Conservation (phyloP, 768 basidiomycete genomes). For the Panellus pusillus region DNA sequence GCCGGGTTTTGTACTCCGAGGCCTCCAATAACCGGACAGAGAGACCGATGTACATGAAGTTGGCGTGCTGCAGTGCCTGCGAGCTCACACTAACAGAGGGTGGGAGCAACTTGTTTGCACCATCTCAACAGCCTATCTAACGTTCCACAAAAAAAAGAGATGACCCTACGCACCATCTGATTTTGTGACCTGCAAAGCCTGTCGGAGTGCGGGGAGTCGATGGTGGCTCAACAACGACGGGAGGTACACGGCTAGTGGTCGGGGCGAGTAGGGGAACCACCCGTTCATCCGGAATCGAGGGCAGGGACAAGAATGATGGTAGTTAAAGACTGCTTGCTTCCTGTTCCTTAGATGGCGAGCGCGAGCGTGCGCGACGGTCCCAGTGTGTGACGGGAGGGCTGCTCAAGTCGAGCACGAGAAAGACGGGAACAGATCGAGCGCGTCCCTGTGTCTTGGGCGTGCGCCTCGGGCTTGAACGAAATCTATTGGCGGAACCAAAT, state of each 20-base stretch:
- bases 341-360: constrained; percentile 44
- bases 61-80: too few species aligned
- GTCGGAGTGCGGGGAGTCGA: constrained; percentile 26
- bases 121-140: too few species aligned
- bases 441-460: constrained; percentile 31
- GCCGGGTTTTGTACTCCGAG: too few species aligned
- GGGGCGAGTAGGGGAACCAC: background rate
- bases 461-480: constrained; percentile 28
- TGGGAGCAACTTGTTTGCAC: too few species aligned
- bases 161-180: too few species aligned
- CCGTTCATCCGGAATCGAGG: constrained; percentile 30
- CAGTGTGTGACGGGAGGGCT: constrained; percentile 44
- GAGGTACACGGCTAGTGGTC: background rate
- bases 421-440: constrained; percentile 48
- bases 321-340: constrained; percentile 31
- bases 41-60: too few species aligned
- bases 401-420: constrained; percentile 41
- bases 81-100: too few species aligned
- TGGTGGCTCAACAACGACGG: constrained; percentile 19
- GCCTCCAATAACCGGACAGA: too few species aligned
- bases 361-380: constrained; percentile 37
- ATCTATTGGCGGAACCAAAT: constrained; percentile 19
- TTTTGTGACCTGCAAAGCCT: too few species aligned
- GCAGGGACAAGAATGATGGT: constrained; percentile 25
- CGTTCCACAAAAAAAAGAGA: too few species aligned